A percentile compares a stretch with the other conserved stretches of the same genome.
Conservation (phyloP, 768 basidiomycete genomes). For the Auriscalpium microsporum region DNA sequence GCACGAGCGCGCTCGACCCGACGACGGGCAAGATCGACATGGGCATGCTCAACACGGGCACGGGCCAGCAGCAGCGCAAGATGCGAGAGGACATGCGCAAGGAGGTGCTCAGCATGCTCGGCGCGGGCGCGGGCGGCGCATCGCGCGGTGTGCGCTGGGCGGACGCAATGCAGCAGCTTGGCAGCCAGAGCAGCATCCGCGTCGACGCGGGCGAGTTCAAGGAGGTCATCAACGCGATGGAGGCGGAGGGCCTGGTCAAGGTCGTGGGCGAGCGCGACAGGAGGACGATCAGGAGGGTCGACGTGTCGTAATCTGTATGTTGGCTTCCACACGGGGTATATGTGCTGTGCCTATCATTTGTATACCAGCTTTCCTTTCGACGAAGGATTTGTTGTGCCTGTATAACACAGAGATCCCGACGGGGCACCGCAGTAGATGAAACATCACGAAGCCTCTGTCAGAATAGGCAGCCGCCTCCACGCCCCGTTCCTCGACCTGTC, state of each 20-base stretch:
- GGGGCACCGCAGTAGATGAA: too few species aligned
- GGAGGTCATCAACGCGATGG: slow-evolving; percentile 67
- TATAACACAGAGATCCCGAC: too few species aligned
- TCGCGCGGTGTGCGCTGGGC: slow-evolving; percentile 68
- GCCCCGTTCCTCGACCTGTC: too few species aligned
- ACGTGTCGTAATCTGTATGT: slow-evolving; percentile 16
- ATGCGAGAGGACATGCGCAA: slow-evolving; percentile 84
- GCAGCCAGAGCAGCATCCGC: slow-evolving; percentile 76
- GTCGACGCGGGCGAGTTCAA: slow-evolving; percentile 76
- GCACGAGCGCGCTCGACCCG: slow-evolving; percentile 92
- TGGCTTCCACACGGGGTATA: too few species aligned
- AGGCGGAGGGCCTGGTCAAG: slow-evolving; percentile 81
- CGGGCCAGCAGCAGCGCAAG: slow-evolving; percentile 78
- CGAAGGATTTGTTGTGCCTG: too few species aligned
- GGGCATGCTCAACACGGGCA: slow-evolving; percentile 90
- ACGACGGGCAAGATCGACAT: slow-evolving; percentile 96
- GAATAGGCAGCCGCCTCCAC: too few species aligned
- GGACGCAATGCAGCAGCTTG: slow-evolving; percentile 71
- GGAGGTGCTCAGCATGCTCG: slow-evolving; percentile 64
- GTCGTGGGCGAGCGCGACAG: slow-evolving; percentile 82
- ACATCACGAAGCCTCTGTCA: too few species aligned
- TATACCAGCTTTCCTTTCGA: too few species aligned
- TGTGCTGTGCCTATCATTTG: too few species aligned
- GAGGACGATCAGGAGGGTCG: slow-evolving; percentile 68
- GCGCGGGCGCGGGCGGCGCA: slow-evolving; percentile 32